Conservation (phyloP, 2,329 filamentous ascomycete genomes). For the Pseudogymnoascus sp. region DNA sequence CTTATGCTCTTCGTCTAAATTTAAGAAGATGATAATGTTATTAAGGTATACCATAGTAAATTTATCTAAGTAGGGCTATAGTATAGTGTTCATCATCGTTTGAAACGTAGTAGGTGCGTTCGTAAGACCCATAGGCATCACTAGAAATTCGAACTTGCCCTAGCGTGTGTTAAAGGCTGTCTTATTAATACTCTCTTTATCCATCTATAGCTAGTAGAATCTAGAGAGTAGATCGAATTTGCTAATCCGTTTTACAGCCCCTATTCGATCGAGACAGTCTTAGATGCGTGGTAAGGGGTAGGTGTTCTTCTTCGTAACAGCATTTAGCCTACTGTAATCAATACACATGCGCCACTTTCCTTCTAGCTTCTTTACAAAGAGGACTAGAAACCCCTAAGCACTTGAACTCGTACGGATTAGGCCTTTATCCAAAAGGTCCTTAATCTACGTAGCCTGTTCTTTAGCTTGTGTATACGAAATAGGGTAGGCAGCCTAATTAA, state of each 20-base stretch:
- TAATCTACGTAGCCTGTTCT: no score
- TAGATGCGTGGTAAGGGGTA: slow-evolving; percentile 20
- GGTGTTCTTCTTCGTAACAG: slow-evolving; percentile 19
- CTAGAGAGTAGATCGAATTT: no score
- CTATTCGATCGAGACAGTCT: slow-evolving; percentile 8
- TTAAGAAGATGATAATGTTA: slow-evolving; percentile 27
- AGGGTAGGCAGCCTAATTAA: no score
- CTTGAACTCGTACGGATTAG: no score
- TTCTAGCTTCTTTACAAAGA: slow-evolving; percentile 12
- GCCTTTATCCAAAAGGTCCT: no score
- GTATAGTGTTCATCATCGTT: slow-evolving; percentile 21
- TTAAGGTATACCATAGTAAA: slow-evolving; percentile 21
- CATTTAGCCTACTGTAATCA: slow-evolving; percentile 21
- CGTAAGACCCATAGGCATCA: slow-evolving; percentile 23
- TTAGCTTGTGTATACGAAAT: no score
- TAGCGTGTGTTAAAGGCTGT: slow-evolving; percentile 28
- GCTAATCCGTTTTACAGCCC: not conserved
- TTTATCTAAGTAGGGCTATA: slow-evolving; percentile 10
- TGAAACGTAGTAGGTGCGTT: slow-evolving; percentile 23
- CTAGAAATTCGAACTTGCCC: slow-evolving; percentile 28
- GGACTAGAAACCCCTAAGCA: not conserved
- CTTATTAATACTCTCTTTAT: slow-evolving; percentile 13
- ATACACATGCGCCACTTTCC: slow-evolving; percentile 17
- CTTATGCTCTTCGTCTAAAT: slow-evolving; percentile 14
- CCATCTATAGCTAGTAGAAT: no score